Evolutionary conservation across 176 grass and related monocot genomes (phyloP).

Genomic region (Dactylis glomerata): DNA sequence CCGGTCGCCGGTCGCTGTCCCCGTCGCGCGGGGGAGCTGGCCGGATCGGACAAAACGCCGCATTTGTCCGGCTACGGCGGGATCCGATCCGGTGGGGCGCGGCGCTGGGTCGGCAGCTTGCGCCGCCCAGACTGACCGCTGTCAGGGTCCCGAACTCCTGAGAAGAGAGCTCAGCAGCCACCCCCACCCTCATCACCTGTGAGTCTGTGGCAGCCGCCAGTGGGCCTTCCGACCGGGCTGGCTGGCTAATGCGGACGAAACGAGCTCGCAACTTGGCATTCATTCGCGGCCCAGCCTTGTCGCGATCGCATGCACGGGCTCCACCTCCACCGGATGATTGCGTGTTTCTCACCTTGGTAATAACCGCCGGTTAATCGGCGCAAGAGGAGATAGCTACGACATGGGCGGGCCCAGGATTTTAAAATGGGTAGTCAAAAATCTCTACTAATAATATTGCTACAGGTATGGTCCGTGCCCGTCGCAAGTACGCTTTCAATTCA

Average conservation of each 20-base stretch:
- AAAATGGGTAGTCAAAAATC: too few relatives aligned
- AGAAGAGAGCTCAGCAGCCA: too few relatives aligned
- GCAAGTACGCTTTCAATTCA: too few relatives aligned
- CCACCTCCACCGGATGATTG: background rate
- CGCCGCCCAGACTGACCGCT: constrained; percentile 36
- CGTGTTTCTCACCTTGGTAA: background rate
- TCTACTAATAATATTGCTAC: too few relatives aligned
- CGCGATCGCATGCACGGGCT: background rate
- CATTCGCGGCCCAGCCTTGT: constrained; percentile 1
- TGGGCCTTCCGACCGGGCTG: background rate
- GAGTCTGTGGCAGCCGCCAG: background rate
- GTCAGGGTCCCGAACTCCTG: constrained; percentile 38
- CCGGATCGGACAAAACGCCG: constrained; percentile 2
- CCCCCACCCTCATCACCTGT: background rate
- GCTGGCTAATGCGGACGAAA: constrained; percentile 36
- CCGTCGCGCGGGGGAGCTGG: too few relatives aligned
- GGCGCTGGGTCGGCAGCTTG: too few relatives aligned
- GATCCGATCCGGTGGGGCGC: constrained; percentile 1
- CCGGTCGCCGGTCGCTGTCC: too few relatives aligned
- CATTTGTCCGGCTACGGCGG: constrained; percentile 2
- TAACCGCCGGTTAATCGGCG: background rate
- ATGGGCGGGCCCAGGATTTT: too few relatives aligned
- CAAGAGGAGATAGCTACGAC: background rate
- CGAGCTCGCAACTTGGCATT: background rate
- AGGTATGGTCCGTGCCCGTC: too few relatives aligned